Evolutionary conservation across 129 eudicot genomes (phyloP), one percentile per base, ranked within the genome.

Genomic region (Oenanthe sinensis): DNA sequence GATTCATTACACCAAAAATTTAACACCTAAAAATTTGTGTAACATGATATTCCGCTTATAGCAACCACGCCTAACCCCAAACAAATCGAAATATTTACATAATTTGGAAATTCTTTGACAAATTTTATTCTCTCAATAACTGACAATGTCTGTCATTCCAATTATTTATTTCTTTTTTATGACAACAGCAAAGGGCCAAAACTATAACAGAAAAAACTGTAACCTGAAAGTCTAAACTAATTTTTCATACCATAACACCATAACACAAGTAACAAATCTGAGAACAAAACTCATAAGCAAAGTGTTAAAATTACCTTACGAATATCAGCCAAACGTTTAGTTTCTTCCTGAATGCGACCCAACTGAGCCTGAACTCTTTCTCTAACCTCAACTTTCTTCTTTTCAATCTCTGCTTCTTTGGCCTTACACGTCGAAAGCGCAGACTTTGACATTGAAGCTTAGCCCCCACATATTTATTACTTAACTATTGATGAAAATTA

Each of bases 371-470:
- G 58, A 40, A 74, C 77, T 74, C 77, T 74, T 44, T 74, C 77
- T 24, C 58, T 45, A 45, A 74, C 86, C 83, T 88, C 89, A 87
- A 87, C 80, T 60, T 91, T 88, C 76, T 79, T 88, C 89, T 83
- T 87, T 81, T 91, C 93, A 60, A 88, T 88, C 85, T 92, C 92
- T 75, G 90, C 95, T 82, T 92, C 96, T 73, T 85, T 75, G 20
- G 92, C 94, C 79, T 86, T 93, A 79, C 81, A 86, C 22, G 89
- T 81, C 0, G 97, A 88, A 9, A 89, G 79, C 36, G 86, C 75
- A 36, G 75, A 70, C 15, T 70, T 70, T 2, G 75, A 70, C 75
- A 70, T 37, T 70, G 75, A 70, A 70, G 28, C 75, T 70, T 8
- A 70, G 30, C 19, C 65, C 65, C 65, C 65, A 58, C 65, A 58